Percentiles rank a stretch among this genome's conserved stretches.
These are phyloP conservation scores for Tuber microsphaerosporum DNA, from an alignment of 495 filamentous ascomycete genomes.

Conservation along the genomic window DNA sequence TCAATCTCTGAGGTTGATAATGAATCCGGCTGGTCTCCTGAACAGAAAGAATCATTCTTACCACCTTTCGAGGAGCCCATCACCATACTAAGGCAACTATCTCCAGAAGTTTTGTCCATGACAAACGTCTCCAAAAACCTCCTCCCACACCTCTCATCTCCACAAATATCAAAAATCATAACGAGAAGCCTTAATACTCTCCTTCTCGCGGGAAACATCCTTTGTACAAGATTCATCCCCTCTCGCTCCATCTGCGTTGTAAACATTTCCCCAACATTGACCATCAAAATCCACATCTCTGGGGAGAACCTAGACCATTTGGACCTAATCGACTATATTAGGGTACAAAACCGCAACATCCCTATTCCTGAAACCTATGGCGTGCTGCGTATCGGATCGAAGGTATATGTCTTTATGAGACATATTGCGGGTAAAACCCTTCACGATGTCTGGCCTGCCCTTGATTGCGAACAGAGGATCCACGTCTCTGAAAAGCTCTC, in stretches of 20 bases:
- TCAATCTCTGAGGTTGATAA: not conserved
- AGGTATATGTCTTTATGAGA: constrained; percentile 14
- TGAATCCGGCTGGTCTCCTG: not conserved
- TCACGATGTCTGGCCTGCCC: constrained; percentile 5
- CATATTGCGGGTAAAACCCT: constrained; percentile 6
- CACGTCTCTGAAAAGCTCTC: constrained; percentile 9
- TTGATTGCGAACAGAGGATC: constrained; percentile 15
- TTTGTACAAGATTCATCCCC: not conserved
- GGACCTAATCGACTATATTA: constrained; percentile 5
- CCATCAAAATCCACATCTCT: not conserved
- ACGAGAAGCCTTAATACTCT: not conserved
- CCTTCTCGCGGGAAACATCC: not conserved
- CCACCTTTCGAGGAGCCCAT: not conserved
- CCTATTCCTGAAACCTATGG: constrained; percentile 17
- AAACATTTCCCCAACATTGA: not conserved
- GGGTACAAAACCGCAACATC: constrained; percentile 8
- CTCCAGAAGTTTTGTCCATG: not conserved
- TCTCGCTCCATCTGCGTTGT: not conserved
- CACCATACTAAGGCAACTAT: not conserved
- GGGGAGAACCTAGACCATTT: constrained; percentile 11
- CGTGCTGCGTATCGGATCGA: constrained; percentile 9
- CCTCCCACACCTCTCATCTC: not conserved
- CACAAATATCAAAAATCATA: not conserved
- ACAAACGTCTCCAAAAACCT: not conserved
- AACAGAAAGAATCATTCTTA: not conserved